phyloP scores from a whole-genome alignment of 129 eudicot species.

The Chrysanthemum makinoi region DNA sequence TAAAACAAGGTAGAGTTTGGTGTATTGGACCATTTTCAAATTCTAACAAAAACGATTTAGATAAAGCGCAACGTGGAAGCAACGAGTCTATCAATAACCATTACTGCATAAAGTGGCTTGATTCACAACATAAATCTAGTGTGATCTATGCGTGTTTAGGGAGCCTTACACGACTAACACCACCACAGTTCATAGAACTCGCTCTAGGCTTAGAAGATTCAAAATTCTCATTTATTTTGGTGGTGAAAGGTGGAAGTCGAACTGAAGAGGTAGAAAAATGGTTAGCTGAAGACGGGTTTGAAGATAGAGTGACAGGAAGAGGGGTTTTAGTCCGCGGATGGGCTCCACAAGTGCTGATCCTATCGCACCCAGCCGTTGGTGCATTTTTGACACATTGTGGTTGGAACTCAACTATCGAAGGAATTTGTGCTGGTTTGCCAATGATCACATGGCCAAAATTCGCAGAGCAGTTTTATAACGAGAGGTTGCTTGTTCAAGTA shows the following conservation, averaged over 20 bases:
- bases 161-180: conserved; percentile 34
- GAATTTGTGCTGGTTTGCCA: conserved; percentile 39
- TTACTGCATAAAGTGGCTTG: conserved; percentile 43
- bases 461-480: conserved; percentile 40
- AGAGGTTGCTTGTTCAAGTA: conserved; percentile 30
- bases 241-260: conserved; percentile 28
- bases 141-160: conserved; percentile 53
- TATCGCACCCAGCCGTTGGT: conserved; percentile 38
- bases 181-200: conserved; percentile 32
- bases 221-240: conserved; percentile 23
- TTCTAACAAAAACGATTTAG: conserved; percentile 39
- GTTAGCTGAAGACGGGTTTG: conserved; percentile 25
- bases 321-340: conserved; percentile 40
- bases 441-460: conserved; percentile 52
- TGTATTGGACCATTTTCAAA: conserved; percentile 52
- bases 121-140: conserved; percentile 21
- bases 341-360: conserved; percentile 45
- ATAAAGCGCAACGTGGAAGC: conserved; percentile 46
- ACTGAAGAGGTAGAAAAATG: conserved; percentile 33
- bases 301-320: conserved; percentile 30
- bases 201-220: conserved; percentile 39
- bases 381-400: conserved; percentile 51
- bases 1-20: conserved; percentile 45
- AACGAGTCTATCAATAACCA: conserved; percentile 12
- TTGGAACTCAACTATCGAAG: conserved; percentile 52